phyloP scores from a whole-genome alignment of 352 stramenopile genomes.

The Saprolegnia diclina region DNA sequence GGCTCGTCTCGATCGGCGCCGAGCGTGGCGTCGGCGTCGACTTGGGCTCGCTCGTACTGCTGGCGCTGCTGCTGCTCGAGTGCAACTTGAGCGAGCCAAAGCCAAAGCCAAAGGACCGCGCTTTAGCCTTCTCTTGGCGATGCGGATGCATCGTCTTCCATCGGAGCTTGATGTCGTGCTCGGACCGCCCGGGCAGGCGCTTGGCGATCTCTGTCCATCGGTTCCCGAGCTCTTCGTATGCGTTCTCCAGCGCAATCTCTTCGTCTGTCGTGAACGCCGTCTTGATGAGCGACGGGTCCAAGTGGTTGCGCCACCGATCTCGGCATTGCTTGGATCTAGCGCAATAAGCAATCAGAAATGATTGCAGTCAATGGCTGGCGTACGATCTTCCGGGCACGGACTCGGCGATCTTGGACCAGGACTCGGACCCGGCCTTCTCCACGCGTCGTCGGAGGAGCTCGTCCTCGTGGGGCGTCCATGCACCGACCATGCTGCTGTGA shows the following conservation, averaged over 20 bases:
- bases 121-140: conserved; percentile 20
- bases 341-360: neutral
- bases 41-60: neutral
- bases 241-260: conserved; percentile 11
- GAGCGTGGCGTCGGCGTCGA: neutral
- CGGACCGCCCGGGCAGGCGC: conserved; percentile 14
- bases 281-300: conserved; percentile 23
- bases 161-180: conserved; percentile 25
- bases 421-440: conserved; percentile 18
- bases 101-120: conserved; percentile 3
- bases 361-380: neutral
- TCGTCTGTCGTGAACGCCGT: conserved; percentile 19
- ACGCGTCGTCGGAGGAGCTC: conserved; percentile 9
- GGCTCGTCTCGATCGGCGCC: conserved; percentile 2
- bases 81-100: conserved; percentile 20
- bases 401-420: conserved; percentile 25
- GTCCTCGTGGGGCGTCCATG: conserved; percentile 22
- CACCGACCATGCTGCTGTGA: conserved; percentile 4
- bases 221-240: conserved; percentile 25
- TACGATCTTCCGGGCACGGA: conserved; percentile 21
- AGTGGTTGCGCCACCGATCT: conserved; percentile 25
- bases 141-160: conserved; percentile 23
- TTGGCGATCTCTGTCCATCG: conserved; percentile 24
- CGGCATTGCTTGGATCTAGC: conserved; percentile 25
- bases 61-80: conserved; percentile 8